Conservation (phyloP, 768 basidiomycete species). For the Thelephora aurantiotincta region DNA sequence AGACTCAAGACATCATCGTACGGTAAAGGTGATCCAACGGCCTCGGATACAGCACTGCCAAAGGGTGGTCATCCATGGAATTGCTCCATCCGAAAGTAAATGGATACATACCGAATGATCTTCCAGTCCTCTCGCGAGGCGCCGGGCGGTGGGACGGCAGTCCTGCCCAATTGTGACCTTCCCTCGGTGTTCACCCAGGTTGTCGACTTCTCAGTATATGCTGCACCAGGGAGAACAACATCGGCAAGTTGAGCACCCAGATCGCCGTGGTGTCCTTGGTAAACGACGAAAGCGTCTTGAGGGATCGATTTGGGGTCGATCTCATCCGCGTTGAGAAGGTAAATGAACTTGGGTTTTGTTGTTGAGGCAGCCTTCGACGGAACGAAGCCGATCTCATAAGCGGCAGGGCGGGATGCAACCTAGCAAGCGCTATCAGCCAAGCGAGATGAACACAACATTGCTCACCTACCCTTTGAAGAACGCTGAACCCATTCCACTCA, state of each 20-base stretch:
- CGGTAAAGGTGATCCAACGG: slow-evolving; percentile 65
- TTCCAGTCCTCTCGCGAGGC: slow-evolving; percentile 96
- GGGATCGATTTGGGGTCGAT: slow-evolving; percentile 82
- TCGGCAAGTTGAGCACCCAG: slow-evolving; percentile 95
- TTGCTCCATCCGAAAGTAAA: neutral
- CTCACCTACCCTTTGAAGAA: slow-evolving; percentile 76
- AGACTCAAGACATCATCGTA: slow-evolving; percentile 80
- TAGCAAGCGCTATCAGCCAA: slow-evolving; percentile 16
- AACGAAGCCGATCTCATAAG: slow-evolving; percentile 90
- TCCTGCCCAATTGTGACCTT: slow-evolving; percentile 76
- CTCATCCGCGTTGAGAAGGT: slow-evolving; percentile 94
- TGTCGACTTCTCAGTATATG: slow-evolving; percentile 83
- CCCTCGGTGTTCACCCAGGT: slow-evolving; percentile 99
- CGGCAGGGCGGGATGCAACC: slow-evolving; percentile 86
- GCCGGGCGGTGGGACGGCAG: slow-evolving; percentile 91
- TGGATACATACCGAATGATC: slow-evolving; percentile 58
- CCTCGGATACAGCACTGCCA: slow-evolving; percentile 74
- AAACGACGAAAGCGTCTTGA: slow-evolving; percentile 88
- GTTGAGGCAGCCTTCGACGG: slow-evolving; percentile 66
- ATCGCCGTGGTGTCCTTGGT: slow-evolving; percentile 98
- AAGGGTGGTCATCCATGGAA: neutral
- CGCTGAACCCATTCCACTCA: slow-evolving; percentile 92
- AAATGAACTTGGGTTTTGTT: slow-evolving; percentile 85
- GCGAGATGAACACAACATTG: neutral
- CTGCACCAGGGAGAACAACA: slow-evolving; percentile 82